These are phyloP conservation scores for Monosporascus sp. DNA, from an alignment of 2,329 filamentous ascomycete genomes.

Conservation along the genomic window DNA sequence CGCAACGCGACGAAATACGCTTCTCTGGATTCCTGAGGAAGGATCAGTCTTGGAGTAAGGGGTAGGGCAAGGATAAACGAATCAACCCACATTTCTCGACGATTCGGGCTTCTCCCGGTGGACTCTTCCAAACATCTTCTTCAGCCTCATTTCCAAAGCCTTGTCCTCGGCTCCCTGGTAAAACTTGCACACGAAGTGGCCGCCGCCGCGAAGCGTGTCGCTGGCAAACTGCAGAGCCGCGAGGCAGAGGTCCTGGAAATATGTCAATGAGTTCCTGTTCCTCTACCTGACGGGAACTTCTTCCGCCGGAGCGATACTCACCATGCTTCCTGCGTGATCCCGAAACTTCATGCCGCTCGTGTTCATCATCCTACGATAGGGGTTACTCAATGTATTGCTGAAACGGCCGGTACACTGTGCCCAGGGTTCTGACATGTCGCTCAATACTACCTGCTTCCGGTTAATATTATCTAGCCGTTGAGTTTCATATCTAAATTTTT, in stretches of 20 bases:
- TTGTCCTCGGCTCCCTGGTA: slow-evolving; percentile 90
- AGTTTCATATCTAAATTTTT: too few species aligned
- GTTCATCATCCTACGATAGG: slow-evolving; percentile 98
- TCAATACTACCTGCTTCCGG: slow-evolving; percentile 66
- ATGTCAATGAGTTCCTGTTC: slow-evolving; percentile 1
- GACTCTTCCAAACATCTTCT: slow-evolving; percentile 72
- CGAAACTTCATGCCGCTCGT: slow-evolving; percentile 82
- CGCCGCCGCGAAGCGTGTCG: slow-evolving; percentile 75
- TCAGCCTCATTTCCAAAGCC: slow-evolving; percentile 67
- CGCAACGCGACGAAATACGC: slow-evolving; percentile 77
- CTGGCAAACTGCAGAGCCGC: slow-evolving; percentile 81
- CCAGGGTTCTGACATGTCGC: slow-evolving; percentile 99
- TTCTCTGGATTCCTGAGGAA: slow-evolving; percentile 70
- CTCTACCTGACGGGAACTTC: background rate
- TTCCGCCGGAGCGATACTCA: slow-evolving; percentile 37
- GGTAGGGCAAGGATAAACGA: background rate
- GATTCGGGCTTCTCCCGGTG: slow-evolving; percentile 86
- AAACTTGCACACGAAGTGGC: slow-evolving; percentile 96
- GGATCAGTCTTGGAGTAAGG: background rate
- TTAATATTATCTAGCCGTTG: slow-evolving; percentile 2
- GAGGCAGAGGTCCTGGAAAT: slow-evolving; percentile 73
- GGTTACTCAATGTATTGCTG: slow-evolving; percentile 89
- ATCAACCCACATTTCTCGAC: slow-evolving; percentile 67
- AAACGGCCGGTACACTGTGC: slow-evolving; percentile 71
- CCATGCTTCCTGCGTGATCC: slow-evolving; percentile 94